Percentiles rank a stretch among this genome's conserved stretches.
These are phyloP conservation scores for Margaritispora aquatica DNA, from an alignment of 495 filamentous ascomycete genomes.

Conservation along the genomic window DNA sequence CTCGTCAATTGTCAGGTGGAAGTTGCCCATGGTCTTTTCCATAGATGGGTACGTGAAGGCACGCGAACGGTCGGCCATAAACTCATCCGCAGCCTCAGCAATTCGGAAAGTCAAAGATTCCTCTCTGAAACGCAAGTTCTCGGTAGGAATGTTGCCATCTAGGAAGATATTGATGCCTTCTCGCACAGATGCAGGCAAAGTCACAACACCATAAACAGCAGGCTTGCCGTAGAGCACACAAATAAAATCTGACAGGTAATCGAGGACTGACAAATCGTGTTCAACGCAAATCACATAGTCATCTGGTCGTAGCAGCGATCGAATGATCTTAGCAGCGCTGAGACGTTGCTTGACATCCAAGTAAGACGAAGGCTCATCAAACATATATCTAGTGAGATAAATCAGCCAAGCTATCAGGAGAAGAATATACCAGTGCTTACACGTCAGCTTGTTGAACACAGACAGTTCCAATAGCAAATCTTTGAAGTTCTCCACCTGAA, in stretches of 20 bases:
- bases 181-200: slow-evolving; percentile 87
- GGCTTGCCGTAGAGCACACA: slow-evolving; percentile 94
- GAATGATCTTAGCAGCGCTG: slow-evolving; percentile 85
- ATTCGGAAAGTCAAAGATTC: slow-evolving; percentile 96
- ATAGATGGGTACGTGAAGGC: slow-evolving; percentile 83
- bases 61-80: slow-evolving; percentile 74
- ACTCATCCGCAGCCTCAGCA: slow-evolving; percentile 86
- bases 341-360: slow-evolving; percentile 98
- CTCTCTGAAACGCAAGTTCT: slow-evolving; percentile 97
- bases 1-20: slow-evolving; percentile 73
- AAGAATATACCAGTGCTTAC: slow-evolving; percentile 37
- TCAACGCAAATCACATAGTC: slow-evolving; percentile 98
- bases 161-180: slow-evolving; percentile 99
- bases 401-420: slow-evolving; percentile 29
- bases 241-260: slow-evolving; percentile 97
- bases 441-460: slow-evolving; percentile 97
- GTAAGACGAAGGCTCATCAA: slow-evolving; percentile 97
- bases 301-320: slow-evolving; percentile 75
- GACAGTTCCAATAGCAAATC: slow-evolving; percentile 91
- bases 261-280: slow-evolving; percentile 96
- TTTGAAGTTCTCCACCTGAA: slow-evolving; percentile 95
- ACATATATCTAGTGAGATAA: slow-evolving; percentile 70
- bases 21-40: slow-evolving; percentile 89
- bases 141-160: slow-evolving; percentile 94
- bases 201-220: slow-evolving; percentile 97